Conservation (phyloP, 352 stramenopile genomes). For the Phytophthora pini region DNA sequence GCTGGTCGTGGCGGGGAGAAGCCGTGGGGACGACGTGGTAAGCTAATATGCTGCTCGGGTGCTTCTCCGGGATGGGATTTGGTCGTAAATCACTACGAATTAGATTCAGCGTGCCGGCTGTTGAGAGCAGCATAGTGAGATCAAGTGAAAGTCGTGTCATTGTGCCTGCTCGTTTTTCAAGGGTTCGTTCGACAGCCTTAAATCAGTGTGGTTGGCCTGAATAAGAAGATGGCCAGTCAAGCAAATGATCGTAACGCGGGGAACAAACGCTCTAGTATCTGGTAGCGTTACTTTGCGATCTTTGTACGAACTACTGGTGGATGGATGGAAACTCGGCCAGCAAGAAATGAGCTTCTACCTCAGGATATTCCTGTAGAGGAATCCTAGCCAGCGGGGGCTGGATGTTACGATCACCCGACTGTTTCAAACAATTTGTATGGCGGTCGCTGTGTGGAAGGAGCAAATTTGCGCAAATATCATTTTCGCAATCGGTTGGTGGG, state of each 20-base stretch:
- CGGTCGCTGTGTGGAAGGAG: too few species aligned
- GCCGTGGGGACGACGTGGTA: conserved; percentile 15
- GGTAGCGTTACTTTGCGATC: too few species aligned
- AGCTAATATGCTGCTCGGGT: conserved; percentile 17
- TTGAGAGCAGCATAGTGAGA: conserved; percentile 2
- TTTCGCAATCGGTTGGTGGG: too few species aligned
- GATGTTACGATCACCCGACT: conserved; percentile 15
- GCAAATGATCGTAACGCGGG: too few species aligned
- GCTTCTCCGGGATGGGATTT: conserved; percentile 12
- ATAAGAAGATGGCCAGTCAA: too few species aligned
- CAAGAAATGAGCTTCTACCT: too few species aligned
- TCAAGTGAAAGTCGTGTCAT: not conserved
- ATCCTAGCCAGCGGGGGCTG: not conserved
- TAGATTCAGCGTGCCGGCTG: conserved; percentile 8
- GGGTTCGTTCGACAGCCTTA: not conserved
- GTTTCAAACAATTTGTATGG: not conserved
- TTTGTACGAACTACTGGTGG: too few species aligned
- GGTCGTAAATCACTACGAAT: conserved; percentile 8
- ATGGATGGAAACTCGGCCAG: too few species aligned
- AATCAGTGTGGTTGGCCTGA: too few species aligned
- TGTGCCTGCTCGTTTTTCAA: not conserved
- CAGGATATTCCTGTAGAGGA: too few species aligned
- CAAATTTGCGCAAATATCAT: too few species aligned
- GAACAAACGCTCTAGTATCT: too few species aligned
- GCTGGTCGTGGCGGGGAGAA: not conserved